Conservation (phyloP, 2,329 filamentous ascomycete genomes). For the Alternaria sp. region DNA sequence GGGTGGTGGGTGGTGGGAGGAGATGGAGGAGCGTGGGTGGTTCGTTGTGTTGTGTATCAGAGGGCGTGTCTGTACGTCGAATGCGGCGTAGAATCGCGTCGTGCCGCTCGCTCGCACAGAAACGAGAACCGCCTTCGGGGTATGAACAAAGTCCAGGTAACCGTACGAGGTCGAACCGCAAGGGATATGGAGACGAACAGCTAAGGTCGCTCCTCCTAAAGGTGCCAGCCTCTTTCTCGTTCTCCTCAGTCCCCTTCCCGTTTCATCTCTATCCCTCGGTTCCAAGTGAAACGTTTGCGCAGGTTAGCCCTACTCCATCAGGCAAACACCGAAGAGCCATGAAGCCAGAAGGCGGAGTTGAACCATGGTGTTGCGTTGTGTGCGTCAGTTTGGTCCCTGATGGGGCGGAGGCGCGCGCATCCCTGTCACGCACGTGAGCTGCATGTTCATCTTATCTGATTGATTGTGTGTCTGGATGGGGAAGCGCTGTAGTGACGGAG, state of each 20-base stretch:
- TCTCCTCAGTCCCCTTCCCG: not conserved
- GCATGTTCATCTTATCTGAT: conserved; percentile 36
- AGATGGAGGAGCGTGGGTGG: not conserved
- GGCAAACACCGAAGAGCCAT: conserved; percentile 12
- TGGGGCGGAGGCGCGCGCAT: not conserved
- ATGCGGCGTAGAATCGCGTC: not conserved
- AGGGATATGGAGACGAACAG: not conserved
- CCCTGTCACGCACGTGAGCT: conserved; percentile 2
- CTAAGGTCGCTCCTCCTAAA: not conserved
- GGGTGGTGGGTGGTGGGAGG: conserved; percentile 11
- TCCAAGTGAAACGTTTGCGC: conserved; percentile 23
- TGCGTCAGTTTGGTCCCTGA: conserved; percentile 2
- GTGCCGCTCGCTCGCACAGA: not conserved
- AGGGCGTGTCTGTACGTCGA: not conserved
- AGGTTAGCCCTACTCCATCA: conserved; percentile 16
- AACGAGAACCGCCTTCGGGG: not conserved
- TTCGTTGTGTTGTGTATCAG: not conserved
- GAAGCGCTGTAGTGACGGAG: conserved; percentile 10
- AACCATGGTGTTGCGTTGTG: conserved; percentile 16
- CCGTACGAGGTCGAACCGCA: not conserved
- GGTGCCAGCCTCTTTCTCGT: not conserved
- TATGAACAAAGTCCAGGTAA: not conserved
- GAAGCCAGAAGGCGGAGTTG: not conserved
- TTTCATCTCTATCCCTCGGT: conserved; percentile 10
- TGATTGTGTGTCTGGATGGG: too few species aligned